A percentile compares a stretch with the other conserved stretches of the same genome.
Conservation (phyloP, 176 grass and related monocot genomes). For the Zea luxurians region DNA sequence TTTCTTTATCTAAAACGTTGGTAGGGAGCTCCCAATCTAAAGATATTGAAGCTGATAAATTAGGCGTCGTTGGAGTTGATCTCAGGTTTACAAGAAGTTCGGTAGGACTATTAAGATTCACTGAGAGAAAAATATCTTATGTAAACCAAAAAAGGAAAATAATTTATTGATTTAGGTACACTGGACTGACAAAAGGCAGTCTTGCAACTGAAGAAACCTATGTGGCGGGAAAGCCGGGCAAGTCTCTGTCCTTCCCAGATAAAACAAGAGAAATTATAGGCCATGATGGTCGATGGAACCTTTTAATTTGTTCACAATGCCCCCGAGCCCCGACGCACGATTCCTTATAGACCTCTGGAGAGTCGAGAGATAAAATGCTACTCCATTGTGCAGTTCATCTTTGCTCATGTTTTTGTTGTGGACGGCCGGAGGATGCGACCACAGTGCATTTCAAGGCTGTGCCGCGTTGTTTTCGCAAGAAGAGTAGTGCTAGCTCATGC, state of each 20-base stretch:
- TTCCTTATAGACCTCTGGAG: too few relatives aligned
- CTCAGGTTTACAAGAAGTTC: not conserved
- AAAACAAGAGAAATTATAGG: not conserved
- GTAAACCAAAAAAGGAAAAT: not conserved
- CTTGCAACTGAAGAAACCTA: conserved; percentile 41
- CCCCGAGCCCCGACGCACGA: not conserved
- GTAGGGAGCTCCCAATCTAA: too few relatives aligned
- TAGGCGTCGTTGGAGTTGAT: too few relatives aligned
- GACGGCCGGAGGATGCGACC: not conserved
- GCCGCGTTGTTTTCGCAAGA: not conserved
- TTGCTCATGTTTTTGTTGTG: too few relatives aligned
- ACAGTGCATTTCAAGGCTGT: not conserved
- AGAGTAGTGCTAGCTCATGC: not conserved
- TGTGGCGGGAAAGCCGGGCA: conserved; percentile 16
- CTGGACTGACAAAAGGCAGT: not conserved
- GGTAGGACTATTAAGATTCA: not conserved
- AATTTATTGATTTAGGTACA: not conserved
- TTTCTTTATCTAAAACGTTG: too few relatives aligned
- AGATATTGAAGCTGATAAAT: too few relatives aligned
- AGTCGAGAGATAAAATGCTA: too few relatives aligned
- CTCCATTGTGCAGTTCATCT: too few relatives aligned
- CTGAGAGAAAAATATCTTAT: not conserved
- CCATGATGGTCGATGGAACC: not conserved
- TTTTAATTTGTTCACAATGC: not conserved
- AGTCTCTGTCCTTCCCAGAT: not conserved